Conservation (phyloP, 202 grass and related monocot species). For the Elaeis oleifera region DNA sequence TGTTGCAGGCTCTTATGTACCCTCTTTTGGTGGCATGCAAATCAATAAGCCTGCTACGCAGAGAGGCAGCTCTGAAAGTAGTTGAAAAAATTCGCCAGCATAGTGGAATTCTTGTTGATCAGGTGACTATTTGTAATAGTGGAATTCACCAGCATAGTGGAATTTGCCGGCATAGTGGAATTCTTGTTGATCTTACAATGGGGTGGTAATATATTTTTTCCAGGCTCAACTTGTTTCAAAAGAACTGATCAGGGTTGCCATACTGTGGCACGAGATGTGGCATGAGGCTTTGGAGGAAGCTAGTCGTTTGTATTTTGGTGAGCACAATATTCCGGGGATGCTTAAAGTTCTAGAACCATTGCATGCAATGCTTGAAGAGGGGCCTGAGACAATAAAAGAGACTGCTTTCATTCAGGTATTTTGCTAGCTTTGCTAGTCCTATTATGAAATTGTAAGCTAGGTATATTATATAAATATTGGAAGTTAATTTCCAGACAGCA, state of each 20-base stretch:
- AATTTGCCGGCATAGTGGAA: conserved; percentile 87
- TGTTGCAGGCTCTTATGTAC: conserved; percentile 89
- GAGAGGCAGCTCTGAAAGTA: conserved; percentile 78
- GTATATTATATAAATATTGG: too few species aligned
- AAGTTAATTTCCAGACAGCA: too few species aligned
- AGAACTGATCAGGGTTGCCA: conserved; percentile 94
- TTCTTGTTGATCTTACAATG: conserved; percentile 72
- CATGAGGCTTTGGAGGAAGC: conserved; percentile 97
- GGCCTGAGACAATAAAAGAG: conserved; percentile 74
- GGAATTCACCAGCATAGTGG: too few species aligned
- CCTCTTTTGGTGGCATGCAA: conserved; percentile 96
- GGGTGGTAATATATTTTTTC: conserved; percentile 22
- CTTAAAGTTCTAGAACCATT: conserved; percentile 84
- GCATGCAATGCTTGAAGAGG: conserved; percentile 85
- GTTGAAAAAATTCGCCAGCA: conserved; percentile 98
- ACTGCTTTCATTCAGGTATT: conserved; percentile 86
- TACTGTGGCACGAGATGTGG: conserved; percentile 99
- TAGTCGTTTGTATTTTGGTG: conserved; percentile 97
- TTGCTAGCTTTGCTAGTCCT: conserved; percentile 8
- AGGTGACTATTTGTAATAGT: conserved; percentile 39
- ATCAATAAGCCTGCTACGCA: conserved; percentile 87
- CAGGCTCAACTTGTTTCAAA: conserved; percentile 96
- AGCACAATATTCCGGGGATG: conserved; percentile 94
- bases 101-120: conserved; percentile 88
- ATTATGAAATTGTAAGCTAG: neutral